A percentile compares a stretch with the other conserved stretches of the same genome.
phyloP scores from a whole-genome alignment of 1,139 yeast genomes.

The Blastobotrys buckinghamii region DNA sequence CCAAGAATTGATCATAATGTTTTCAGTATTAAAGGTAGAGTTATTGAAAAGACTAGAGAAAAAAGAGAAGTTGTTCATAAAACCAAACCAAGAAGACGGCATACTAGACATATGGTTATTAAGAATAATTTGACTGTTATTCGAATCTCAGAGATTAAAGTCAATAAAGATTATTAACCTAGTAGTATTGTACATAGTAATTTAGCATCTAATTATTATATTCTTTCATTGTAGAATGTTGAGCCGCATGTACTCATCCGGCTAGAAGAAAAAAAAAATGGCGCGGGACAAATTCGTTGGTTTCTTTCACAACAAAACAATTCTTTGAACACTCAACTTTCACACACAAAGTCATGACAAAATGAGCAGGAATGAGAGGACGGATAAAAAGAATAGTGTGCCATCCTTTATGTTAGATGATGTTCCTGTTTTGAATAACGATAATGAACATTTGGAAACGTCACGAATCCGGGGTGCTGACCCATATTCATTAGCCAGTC shows the following conservation, averaged over 20 bases:
- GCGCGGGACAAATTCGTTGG: too few species aligned
- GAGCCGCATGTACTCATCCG: background rate
- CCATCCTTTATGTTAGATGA: slow-evolving; percentile 30
- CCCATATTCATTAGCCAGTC: slow-evolving; percentile 30
- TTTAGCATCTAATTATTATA: background rate
- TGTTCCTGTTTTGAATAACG: slow-evolving; percentile 24
- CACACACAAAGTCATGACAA: too few species aligned
- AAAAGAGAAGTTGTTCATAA: slow-evolving; percentile 65
- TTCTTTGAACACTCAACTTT: too few species aligned
- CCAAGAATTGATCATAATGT: slow-evolving; percentile 47
- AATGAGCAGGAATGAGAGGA: background rate
- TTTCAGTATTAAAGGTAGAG: slow-evolving; percentile 65
- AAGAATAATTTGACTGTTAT: slow-evolving; percentile 80
- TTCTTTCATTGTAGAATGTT: background rate
- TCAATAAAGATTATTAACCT: slow-evolving; percentile 19
- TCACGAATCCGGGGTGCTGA: slow-evolving; percentile 16
- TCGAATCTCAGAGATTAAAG: slow-evolving; percentile 56
- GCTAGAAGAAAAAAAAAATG: too few species aligned
- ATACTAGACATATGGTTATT: slow-evolving; percentile 68
- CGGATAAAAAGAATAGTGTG: background rate
- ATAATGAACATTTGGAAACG: slow-evolving; percentile 13
- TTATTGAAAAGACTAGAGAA: slow-evolving; percentile 79
- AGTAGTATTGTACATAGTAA: background rate
- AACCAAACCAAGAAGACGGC: slow-evolving; percentile 77
- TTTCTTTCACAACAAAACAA: too few species aligned